Evolutionary conservation across 257 asterid species (phyloP).

Genomic region (Solanum lignicaule): DNA sequence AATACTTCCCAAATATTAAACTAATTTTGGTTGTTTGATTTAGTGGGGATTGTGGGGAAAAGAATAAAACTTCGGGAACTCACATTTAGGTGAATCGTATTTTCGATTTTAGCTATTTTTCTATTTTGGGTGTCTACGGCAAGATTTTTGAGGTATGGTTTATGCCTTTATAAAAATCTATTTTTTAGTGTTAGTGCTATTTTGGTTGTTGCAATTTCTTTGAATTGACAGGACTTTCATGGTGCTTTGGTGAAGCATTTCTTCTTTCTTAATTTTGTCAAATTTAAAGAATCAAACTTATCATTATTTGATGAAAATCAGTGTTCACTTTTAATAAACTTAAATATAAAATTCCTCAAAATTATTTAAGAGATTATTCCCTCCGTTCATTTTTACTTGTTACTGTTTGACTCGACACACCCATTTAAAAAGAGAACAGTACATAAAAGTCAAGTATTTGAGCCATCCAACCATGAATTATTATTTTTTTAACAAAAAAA

Average conservation of each 20-base stretch:
- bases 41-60: not conserved
- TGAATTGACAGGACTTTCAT: no score
- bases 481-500: not conserved
- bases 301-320: not conserved
- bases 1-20: not conserved
- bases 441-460: not conserved
- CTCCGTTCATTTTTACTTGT: no score
- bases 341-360: not conserved
- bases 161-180: no score
- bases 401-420: not conserved
- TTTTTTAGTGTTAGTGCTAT: no score
- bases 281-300: not conserved
- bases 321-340: not conserved
- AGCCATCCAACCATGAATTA: not conserved
- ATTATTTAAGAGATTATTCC: not conserved
- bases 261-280: no score
- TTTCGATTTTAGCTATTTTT: no score
- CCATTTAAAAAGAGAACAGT: accelerated
- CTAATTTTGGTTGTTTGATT: not conserved
- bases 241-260: not conserved
- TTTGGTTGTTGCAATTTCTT: no score
- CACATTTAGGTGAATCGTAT: not conserved
- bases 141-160: no score
- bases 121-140: no score
- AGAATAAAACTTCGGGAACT: no score